These are phyloP conservation scores for Coemansia sp. DNA, from an alignment of 192 early-diverging fungal genomes.

Conservation along the genomic window DNA sequence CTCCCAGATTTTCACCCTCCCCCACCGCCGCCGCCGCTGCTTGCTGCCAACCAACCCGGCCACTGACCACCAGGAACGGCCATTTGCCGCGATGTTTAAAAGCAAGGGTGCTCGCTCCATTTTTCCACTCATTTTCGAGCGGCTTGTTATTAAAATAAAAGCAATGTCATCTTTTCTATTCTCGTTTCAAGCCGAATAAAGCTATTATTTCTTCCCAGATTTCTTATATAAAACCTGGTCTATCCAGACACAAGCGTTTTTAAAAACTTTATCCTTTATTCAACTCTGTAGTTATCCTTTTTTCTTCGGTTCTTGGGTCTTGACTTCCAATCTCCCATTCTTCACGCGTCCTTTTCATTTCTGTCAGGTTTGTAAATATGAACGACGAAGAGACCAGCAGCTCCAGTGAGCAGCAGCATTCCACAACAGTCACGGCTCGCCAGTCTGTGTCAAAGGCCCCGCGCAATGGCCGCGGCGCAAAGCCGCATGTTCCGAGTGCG, in stretches of 20 bases:
- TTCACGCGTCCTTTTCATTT: neutral
- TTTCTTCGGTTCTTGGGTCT: neutral
- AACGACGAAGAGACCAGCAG: neutral
- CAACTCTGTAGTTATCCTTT: neutral
- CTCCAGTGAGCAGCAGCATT: constrained; percentile 1
- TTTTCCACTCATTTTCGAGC: neutral
- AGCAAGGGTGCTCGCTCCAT: neutral
- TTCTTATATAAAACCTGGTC: too few relatives aligned
- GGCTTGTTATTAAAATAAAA: neutral
- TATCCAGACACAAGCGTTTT: too few relatives aligned
- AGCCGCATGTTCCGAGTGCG: constrained; percentile 83
- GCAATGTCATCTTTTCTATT: neutral
- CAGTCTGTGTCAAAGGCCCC: constrained; percentile 6
- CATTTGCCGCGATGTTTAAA: neutral
- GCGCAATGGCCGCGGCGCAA: constrained; percentile 44
- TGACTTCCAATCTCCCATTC: neutral
- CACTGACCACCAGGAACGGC: too few relatives aligned
- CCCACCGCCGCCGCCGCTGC: too few relatives aligned
- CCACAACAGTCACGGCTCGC: neutral
- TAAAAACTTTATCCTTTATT: too few relatives aligned
- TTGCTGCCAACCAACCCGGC: too few relatives aligned
- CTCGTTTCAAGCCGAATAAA: neutral
- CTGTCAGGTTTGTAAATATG: constrained; percentile 1
- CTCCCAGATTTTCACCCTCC: too few relatives aligned
- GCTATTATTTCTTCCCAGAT: neutral